Conservation (phyloP, 2,329 filamentous ascomycete species). For the Xylaria sp. region DNA sequence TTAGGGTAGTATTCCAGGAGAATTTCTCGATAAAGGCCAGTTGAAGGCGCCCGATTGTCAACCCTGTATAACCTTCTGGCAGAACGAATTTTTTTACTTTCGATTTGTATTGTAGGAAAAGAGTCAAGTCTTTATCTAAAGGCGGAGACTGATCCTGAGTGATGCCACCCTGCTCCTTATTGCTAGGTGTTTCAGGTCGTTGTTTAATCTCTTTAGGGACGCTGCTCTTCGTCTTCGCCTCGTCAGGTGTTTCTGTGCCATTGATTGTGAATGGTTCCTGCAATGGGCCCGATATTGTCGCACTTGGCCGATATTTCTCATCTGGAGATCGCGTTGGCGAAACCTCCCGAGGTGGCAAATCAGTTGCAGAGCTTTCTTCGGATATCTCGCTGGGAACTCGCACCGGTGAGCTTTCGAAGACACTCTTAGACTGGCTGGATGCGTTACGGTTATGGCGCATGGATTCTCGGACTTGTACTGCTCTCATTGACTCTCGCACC, state of each 20-base stretch:
- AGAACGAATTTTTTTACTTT: conserved; percentile 97
- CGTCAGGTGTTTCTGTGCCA: conserved; percentile 48
- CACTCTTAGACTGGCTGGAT: conserved; percentile 58
- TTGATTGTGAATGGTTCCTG: conserved; percentile 59
- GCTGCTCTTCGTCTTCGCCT: conserved; percentile 40
- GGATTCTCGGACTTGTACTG: conserved; percentile 66
- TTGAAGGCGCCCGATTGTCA: conserved; percentile 89
- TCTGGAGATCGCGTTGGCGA: conserved; percentile 70
- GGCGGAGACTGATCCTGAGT: conserved; percentile 75
- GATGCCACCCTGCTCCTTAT: conserved; percentile 65
- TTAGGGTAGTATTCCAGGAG: conserved; percentile 96
- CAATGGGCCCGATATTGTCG: conserved; percentile 69
- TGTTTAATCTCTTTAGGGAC: conserved; percentile 40
- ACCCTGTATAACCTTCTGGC: conserved; percentile 81
- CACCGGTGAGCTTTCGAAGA: conserved; percentile 68
- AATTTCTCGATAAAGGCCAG: conserved; percentile 99
- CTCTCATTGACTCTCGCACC: conserved; percentile 83
- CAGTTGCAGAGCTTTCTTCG: conserved; percentile 63
- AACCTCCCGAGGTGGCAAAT: conserved; percentile 51
- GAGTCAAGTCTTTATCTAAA: conserved; percentile 83
- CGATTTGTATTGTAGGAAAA: conserved; percentile 96
- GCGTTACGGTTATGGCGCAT: conserved; percentile 61
- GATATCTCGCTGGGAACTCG: conserved; percentile 70
- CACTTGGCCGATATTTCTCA: conserved; percentile 70
- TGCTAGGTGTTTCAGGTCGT: conserved; percentile 53